phyloP scores from a whole-genome alignment of 768 basidiomycete genomes.

The Neoboletus subvelutipes region DNA sequence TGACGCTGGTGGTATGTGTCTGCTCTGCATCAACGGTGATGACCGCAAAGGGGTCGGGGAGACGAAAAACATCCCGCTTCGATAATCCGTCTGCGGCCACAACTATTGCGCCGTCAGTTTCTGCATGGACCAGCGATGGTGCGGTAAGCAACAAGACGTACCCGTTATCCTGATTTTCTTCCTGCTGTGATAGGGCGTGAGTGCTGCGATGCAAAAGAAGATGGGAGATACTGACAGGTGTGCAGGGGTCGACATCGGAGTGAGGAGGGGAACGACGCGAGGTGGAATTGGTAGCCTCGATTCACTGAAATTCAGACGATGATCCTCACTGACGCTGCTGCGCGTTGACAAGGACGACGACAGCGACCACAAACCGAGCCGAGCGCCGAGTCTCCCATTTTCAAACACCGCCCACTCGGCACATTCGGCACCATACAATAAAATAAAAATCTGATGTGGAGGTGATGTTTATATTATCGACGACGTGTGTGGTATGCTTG shows the following conservation, averaged over 20 bases:
- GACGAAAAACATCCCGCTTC: constrained; percentile 93
- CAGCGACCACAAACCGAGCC: constrained; percentile 3
- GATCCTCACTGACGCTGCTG: constrained; percentile 1
- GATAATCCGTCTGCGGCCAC: constrained; percentile 94
- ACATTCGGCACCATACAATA: constrained; percentile 15
- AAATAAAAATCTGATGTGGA: neutral
- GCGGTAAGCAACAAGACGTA: constrained; percentile 29
- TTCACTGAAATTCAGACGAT: neutral
- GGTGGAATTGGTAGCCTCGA: neutral
- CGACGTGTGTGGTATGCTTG: too few relatives aligned
- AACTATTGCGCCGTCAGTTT: constrained; percentile 46
- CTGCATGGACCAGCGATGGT: neutral
- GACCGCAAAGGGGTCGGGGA: constrained; percentile 97
- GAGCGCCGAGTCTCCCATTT: constrained; percentile 17
- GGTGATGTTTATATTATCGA: too few relatives aligned
- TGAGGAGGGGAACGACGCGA: neutral
- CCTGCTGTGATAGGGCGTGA: constrained; percentile 35
- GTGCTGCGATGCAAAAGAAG: neutral
- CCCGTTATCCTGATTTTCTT: constrained; percentile 83
- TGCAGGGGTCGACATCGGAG: constrained; percentile 28
- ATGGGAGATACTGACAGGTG: constrained; percentile 26
- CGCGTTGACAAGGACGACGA: constrained; percentile 21
- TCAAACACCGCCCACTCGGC: constrained; percentile 32
- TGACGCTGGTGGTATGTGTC: constrained; percentile 94
- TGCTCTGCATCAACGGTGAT: constrained; percentile 98